Percentiles rank a stretch among this genome's conserved stretches.
phyloP scores from a whole-genome alignment of 768 basidiomycete genomes.

The Lactifluus volemus region DNA sequence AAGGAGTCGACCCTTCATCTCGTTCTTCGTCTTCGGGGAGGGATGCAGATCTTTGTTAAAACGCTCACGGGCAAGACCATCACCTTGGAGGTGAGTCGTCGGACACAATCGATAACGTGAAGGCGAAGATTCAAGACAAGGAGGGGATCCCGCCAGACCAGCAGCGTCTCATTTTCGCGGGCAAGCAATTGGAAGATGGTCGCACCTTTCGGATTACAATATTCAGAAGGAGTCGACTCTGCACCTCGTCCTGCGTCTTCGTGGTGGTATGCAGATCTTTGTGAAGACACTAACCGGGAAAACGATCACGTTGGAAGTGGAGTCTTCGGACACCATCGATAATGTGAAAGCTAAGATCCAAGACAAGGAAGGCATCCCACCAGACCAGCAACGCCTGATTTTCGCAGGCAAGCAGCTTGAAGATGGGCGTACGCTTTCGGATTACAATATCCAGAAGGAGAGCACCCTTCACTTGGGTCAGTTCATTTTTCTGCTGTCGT shows the following conservation, averaged over 20 bases:
- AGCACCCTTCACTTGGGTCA: slow-evolving; percentile 54
- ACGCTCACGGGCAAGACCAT: slow-evolving; percentile 86
- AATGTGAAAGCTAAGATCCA: slow-evolving; percentile 81
- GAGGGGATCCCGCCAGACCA: slow-evolving; percentile 85
- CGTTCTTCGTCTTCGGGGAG: slow-evolving; percentile 86
- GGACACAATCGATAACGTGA: slow-evolving; percentile 83
- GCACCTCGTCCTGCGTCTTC: slow-evolving; percentile 73
- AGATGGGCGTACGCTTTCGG: slow-evolving; percentile 80
- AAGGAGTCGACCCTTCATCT: slow-evolving; percentile 91
- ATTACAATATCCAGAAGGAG: slow-evolving; percentile 80
- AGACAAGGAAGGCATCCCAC: slow-evolving; percentile 77
- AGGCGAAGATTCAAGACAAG: slow-evolving; percentile 91
- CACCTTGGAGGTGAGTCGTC: slow-evolving; percentile 87
- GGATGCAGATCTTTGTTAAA: slow-evolving; percentile 82
- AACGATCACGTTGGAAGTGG: slow-evolving; percentile 89
- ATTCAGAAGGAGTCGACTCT: slow-evolving; percentile 87
- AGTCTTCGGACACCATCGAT: slow-evolving; percentile 90
- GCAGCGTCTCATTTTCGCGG: slow-evolving; percentile 86
- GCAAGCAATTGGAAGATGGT: slow-evolving; percentile 88
- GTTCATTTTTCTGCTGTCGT: background rate
- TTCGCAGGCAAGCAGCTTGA: slow-evolving; percentile 94
- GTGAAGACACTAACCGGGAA: slow-evolving; percentile 86
- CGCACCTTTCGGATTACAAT: slow-evolving; percentile 88
- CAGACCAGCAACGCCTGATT: slow-evolving; percentile 83
- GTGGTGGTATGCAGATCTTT: slow-evolving; percentile 89